A percentile compares a stretch with the other conserved stretches of the same genome.
These are phyloP conservation scores for Melampsora americana DNA, from an alignment of 1,284 basidiomycete species.

Conservation along the genomic window DNA sequence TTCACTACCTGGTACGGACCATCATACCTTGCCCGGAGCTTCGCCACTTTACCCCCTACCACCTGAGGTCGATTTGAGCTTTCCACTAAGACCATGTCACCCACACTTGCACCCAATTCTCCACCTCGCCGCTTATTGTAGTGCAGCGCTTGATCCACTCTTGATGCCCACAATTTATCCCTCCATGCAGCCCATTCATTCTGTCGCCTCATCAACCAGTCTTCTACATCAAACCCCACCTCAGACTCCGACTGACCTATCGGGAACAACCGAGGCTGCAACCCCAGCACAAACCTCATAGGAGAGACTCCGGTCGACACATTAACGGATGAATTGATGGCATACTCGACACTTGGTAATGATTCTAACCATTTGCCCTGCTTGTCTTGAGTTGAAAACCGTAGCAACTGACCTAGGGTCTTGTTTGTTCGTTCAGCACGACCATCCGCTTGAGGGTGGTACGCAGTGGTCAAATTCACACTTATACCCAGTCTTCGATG, in stretches of 20 bases:
- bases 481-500: not conserved
- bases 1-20: not conserved
- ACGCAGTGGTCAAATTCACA: not conserved
- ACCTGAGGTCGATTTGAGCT: not conserved
- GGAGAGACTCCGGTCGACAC: not conserved
- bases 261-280: not conserved
- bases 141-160: not conserved
- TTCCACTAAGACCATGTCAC: not conserved
- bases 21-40: not conserved
- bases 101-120: not conserved
- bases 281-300: not conserved
- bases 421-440: constrained; percentile 2
- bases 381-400: not conserved
- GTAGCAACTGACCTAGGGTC: constrained; percentile 7
- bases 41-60: not conserved
- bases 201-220: not conserved
- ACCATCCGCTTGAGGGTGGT: constrained; percentile 13
- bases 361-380: not conserved
- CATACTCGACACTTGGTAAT: not conserved
- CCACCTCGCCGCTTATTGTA: not conserved
- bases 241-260: not conserved
- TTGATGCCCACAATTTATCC: not conserved
- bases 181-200: not conserved
- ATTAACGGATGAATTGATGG: constrained; percentile 3
- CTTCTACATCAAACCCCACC: not conserved